Base-by-base conservation (phyloP, 345 rosid genomes). In the Rhizophora apiculata region DNA sequence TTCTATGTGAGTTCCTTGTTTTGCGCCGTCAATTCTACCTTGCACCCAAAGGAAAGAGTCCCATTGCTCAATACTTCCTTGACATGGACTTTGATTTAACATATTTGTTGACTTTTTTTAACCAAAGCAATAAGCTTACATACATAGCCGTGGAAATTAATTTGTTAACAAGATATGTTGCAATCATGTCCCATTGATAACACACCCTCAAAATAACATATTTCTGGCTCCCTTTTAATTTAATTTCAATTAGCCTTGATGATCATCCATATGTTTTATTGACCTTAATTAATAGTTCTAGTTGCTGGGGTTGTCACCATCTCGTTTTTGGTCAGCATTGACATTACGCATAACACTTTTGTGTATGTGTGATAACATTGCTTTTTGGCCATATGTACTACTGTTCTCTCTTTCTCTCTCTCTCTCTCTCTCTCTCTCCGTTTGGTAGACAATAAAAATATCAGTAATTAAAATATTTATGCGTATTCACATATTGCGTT, bases 1-100 rank as follows among this genome's bases (percentile, higher is more conserved):
- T 48, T 71, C 55, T 55, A 43, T 34, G 29, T 49, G 52, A 6
- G 60, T 30, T 24, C 53, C 72, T 66, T 63, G 72, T 64, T 68
- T 76, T 78, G 81, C 73, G 80, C 83, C 85, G 85, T 86, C 78
- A 80, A 78, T 65, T 70, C 65, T 68, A 56, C 67, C 74, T 51
- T 60, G 19, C 34, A n/a, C 60, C 55, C 43, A 67, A 72, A 66
- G 64, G 62, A 15, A 66, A 64, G 63, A 36, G 36, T 56, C 54
- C 52, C 54, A 6, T 60, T 36, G 73, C 71, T 78, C 76, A 56
- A 13, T 62, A 39, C 32, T 60, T 62, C 63, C 61, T 69, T 60
- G 3, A 62, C 62, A 29, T 73, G 73, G 75, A 8, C 63, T 54
- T 56, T 69, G 84, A 78, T 79, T 46, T 66, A 53, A 62, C 60